phyloP scores from a whole-genome alignment of 768 basidiomycete genomes.

The Suillus placidus region DNA sequence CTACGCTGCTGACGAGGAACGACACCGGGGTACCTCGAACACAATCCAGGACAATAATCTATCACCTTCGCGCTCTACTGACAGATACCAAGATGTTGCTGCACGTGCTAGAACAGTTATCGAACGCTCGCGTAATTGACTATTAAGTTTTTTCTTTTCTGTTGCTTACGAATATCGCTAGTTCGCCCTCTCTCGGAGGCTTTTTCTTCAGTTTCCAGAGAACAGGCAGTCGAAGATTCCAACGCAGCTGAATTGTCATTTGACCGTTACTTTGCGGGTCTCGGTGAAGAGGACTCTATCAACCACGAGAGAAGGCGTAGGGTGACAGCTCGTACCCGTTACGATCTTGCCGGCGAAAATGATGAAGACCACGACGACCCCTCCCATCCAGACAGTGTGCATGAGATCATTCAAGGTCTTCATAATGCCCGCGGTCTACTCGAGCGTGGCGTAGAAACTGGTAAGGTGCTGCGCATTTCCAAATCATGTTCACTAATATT shows the following conservation, averaged over 20 bases:
- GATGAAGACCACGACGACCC: constrained; percentile 1
- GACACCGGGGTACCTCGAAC: background rate
- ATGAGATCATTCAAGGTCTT: constrained; percentile 4
- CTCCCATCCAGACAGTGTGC: background rate
- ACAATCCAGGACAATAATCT: background rate
- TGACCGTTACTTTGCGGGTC: background rate
- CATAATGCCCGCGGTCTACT: constrained; percentile 5
- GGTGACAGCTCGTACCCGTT: background rate
- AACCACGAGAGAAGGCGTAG: background rate
- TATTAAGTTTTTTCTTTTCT: background rate
- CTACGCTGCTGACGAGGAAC: background rate
- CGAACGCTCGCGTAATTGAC: background rate
- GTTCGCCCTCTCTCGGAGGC: constrained; percentile 1
- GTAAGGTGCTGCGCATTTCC: background rate
- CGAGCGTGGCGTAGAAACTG: constrained; percentile 9
- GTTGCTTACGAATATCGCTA: background rate
- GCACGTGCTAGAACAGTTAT: background rate
- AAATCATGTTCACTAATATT: background rate
- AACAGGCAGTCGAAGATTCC: background rate
- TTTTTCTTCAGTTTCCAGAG: background rate
- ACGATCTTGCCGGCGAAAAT: background rate
- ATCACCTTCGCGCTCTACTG: background rate
- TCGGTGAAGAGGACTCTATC: background rate
- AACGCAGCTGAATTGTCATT: background rate
- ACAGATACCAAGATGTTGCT: background rate